phyloP scores from a whole-genome alignment of 805 yeast species.

The Priceomyces castillae region DNA sequence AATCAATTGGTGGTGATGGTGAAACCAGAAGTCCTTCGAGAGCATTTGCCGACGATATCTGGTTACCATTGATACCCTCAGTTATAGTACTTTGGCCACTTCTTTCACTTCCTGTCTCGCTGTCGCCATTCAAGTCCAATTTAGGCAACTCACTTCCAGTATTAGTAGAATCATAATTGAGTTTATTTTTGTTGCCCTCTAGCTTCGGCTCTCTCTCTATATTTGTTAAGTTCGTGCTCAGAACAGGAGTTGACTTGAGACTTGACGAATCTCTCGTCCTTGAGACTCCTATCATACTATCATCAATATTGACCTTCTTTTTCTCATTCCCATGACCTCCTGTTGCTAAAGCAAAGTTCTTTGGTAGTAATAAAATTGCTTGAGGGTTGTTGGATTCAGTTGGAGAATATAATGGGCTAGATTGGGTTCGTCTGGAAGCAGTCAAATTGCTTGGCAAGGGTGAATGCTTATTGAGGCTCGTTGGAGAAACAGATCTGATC shows the following conservation, averaged over 20 bases:
- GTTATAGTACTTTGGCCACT: slow-evolving; percentile 5
- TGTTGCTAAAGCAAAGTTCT: slow-evolving; percentile 35
- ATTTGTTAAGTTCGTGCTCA: slow-evolving; percentile 15
- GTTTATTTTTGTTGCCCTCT: background rate
- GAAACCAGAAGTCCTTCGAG: slow-evolving; percentile 7
- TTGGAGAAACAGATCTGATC: slow-evolving; percentile 29
- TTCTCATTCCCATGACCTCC: slow-evolving; percentile 12
- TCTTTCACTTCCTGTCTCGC: background rate
- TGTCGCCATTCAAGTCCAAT: background rate
- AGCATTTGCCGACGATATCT: background rate
- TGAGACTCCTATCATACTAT: slow-evolving; percentile 9
- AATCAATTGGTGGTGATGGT: slow-evolving; percentile 11
- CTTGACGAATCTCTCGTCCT: background rate
- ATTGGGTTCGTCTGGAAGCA: slow-evolving; percentile 30
- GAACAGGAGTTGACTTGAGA: slow-evolving; percentile 2
- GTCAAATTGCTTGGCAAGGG: slow-evolving; percentile 16
- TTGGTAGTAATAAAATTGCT: slow-evolving; percentile 51
- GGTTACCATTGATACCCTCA: background rate
- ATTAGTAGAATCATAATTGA: background rate
- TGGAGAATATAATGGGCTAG: slow-evolving; percentile 32
- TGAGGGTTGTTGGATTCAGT: slow-evolving; percentile 24
- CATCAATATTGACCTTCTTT: slow-evolving; percentile 29
- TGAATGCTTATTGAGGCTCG: slow-evolving; percentile 11
- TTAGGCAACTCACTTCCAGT: background rate
- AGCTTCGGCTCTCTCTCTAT: slow-evolving; percentile 14